A percentile compares a stretch with the other conserved stretches of the same genome.
Evolutionary conservation across 257 asterid genomes (phyloP).

Genomic region (Ehretia macrophylla): DNA sequence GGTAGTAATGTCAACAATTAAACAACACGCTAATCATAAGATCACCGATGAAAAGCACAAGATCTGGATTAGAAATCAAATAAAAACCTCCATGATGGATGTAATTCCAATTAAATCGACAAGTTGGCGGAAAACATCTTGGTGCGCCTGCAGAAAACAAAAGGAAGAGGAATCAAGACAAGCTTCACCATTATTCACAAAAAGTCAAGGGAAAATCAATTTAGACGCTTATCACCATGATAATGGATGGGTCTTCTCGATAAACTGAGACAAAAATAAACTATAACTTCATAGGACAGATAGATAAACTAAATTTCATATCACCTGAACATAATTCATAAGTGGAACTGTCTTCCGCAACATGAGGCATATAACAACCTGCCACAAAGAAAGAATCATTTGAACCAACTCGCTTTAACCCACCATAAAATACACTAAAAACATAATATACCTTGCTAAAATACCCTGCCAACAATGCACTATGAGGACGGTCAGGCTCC

Average conservation of each 20-base stretch:
- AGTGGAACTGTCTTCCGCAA: constrained; percentile 78
- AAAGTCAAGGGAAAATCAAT: too few relatives aligned
- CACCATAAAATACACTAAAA: not conserved
- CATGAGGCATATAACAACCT: constrained; percentile 96
- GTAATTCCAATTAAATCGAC: constrained; percentile 98
- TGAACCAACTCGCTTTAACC: constrained; percentile 20
- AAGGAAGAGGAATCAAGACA: not conserved
- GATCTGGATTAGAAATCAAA: constrained; percentile 4
- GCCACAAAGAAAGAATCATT: constrained; percentile 26
- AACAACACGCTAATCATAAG: constrained; percentile 8
- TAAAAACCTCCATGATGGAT: constrained; percentile 94
- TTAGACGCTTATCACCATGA: too few relatives aligned
- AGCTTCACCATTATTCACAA: not conserved
- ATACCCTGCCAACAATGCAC: constrained; percentile 91
- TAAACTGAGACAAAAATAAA: too few relatives aligned
- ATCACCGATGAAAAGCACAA: not conserved
- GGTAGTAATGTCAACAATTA: not conserved
- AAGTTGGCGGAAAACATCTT: constrained; percentile 77
- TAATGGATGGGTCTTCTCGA: too few relatives aligned
- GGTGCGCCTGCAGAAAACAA: constrained; percentile 59
- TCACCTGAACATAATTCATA: constrained; percentile 92
- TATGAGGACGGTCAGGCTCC: constrained; percentile 81
- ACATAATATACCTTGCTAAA: constrained; percentile 77
- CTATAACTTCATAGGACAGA: not conserved
- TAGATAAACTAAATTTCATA: not conserved